Evolutionary conservation across 208 protist genomes (phyloP).

Genomic region (Porcisia hertigi): DNA sequence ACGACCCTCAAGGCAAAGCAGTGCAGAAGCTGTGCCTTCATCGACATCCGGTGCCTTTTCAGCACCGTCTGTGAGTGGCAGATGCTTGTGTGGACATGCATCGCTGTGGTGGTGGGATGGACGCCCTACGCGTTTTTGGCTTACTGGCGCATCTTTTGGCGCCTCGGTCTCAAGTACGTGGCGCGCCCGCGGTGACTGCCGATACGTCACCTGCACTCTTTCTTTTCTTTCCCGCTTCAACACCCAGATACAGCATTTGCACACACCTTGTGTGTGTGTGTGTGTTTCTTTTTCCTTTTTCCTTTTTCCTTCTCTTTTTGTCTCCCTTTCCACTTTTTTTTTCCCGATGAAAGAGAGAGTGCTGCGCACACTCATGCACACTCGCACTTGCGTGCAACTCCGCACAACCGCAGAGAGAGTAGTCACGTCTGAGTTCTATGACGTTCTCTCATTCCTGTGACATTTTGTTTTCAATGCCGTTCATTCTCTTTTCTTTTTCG

Average conservation of each 20-base stretch:
- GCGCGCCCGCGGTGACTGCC: neutral
- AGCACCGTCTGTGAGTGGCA: conserved; percentile 29
- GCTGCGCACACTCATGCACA: no score
- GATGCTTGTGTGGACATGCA: conserved; percentile 29
- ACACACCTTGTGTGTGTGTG: neutral
- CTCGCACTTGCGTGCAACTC: no score
- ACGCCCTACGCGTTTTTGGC: conserved; percentile 11
- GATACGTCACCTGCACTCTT: neutral
- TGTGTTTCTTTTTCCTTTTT: neutral
- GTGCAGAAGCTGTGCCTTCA: conserved; percentile 18
- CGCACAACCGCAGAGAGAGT: no score
- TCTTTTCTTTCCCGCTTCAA: neutral
- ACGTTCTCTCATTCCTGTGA: neutral
- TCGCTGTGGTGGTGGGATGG: conserved; percentile 21
- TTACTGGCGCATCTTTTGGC: conserved; percentile 16
- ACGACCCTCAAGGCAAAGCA: conserved; percentile 4
- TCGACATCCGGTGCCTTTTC: conserved; percentile 28
- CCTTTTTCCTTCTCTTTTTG: neutral
- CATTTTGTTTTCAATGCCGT: no score
- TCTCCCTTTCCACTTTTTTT: no score
- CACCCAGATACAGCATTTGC: neutral
- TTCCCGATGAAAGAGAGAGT: no score
- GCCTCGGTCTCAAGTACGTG: neutral
- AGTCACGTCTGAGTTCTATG: no score
- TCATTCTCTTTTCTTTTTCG: no score